Conservation (phyloP, 306 rosid species). For the Sindora glabra region DNA sequence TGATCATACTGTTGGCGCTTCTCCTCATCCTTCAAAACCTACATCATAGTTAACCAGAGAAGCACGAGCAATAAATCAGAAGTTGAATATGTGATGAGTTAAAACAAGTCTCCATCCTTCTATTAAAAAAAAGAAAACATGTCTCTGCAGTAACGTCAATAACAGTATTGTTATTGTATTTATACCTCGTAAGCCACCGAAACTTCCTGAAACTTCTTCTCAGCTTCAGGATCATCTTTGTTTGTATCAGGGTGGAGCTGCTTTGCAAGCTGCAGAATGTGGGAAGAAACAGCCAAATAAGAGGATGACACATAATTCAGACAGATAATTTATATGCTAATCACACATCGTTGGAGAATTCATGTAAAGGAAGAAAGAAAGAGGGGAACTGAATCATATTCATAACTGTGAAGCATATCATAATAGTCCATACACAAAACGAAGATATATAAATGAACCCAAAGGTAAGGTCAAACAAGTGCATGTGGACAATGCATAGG, state of each 20-base stretch:
- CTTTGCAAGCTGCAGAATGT: constrained; percentile 72
- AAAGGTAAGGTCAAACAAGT: no score
- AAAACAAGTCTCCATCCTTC: no score
- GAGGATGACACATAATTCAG: no score
- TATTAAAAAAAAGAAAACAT: not conserved
- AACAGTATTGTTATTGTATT: no score
- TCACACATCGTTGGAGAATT: no score
- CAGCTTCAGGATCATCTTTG: constrained; percentile 85
- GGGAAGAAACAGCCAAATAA: not conserved
- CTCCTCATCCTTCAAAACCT: constrained; percentile 88
- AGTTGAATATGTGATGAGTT: no score
- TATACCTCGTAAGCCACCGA: constrained; percentile 81
- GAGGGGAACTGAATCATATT: no score
- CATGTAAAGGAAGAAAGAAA: no score
- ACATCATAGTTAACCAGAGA: constrained; percentile 8
- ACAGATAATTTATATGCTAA: no score
- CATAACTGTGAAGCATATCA: no score
- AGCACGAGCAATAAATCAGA: not conserved
- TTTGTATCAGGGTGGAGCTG: constrained; percentile 95
- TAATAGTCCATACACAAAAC: no score
- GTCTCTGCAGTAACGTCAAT: not conserved
- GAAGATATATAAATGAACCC: no score
- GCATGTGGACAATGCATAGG: not conserved
- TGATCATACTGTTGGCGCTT: constrained; percentile 72
- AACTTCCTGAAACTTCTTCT: constrained; percentile 95